Base-by-base conservation (phyloP, 1,139 yeast species). In the Kodamaea derodonti region DNA sequence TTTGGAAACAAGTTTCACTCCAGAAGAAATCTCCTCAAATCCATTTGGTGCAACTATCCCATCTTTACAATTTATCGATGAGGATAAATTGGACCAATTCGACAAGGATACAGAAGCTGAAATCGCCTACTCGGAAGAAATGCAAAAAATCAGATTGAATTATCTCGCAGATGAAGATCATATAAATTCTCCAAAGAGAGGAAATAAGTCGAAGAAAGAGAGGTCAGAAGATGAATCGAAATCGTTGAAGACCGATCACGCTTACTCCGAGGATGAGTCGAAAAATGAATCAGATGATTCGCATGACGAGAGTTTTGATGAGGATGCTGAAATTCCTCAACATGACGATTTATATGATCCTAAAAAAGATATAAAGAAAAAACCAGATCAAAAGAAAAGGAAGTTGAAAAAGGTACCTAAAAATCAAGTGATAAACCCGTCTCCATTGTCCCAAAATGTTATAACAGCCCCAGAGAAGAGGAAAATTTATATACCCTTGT, bases 101-200 rank as follows among this genome's bases (percentile, higher is more conserved):
- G 88, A 84, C 49, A 68, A 73, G 34, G 97, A 90, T 51, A 72
- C 95, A 2, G 76, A 72, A 5, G 74, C 68, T 35, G 97, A 90
- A 54, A 62, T 75, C 24, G 75, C 71, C 34, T 88, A 80, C 58
- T 95, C 95, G 1, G 73, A 74, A 30, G 70, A 66, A 27, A 85
- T 87, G 85, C 73, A 72, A 40, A 64, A 65, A 29, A 75, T 82
- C 34, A 73, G 97, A 38, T 60, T 68, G 35, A 67, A 65, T 38
- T 81, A 79, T 49, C 60, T 83, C 36, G 71, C 66, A 1, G 78
- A 69, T 36, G 75, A 69, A 41, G 69, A 62, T 36, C 62, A 60
- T 44, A 58, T 54, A 38, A 51, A 46, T 39, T 57, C 58, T 20
- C 65, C 65, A 3, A 62, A 62, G 35, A 43, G 65, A 25, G 65